Percentiles rank a stretch among this genome's conserved stretches.
phyloP scores from a whole-genome alignment of 768 basidiomycete species.

The Lepiota subincarnata region DNA sequence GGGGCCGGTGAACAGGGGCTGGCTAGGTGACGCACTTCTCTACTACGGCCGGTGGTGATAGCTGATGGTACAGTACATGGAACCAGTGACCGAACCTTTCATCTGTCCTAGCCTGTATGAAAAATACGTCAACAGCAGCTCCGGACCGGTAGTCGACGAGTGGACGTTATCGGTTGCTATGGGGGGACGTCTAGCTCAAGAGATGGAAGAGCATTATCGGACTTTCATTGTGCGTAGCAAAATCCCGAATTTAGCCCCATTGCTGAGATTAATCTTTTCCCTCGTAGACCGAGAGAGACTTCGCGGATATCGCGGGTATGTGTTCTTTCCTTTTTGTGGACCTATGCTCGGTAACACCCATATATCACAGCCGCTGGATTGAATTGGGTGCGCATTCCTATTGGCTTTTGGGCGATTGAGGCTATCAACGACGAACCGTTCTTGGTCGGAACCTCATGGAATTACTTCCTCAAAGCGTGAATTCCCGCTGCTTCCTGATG shows the following conservation, averaged over 20 bases:
- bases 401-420: slow-evolving; percentile 88
- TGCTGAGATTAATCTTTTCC: not conserved
- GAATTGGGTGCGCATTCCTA: slow-evolving; percentile 82
- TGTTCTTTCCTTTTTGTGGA: not conserved
- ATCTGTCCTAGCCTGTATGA: slow-evolving; percentile 69
- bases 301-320: slow-evolving; percentile 33
- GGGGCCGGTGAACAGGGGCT: slow-evolving; percentile 28
- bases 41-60: not conserved
- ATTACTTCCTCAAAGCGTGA: slow-evolving; percentile 48
- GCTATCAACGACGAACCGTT: slow-evolving; percentile 74
- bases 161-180: slow-evolving; percentile 71
- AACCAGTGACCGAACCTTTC: slow-evolving; percentile 69
- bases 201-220: slow-evolving; percentile 77
- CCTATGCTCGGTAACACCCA: slow-evolving; percentile 53
- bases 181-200: slow-evolving; percentile 57
- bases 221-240: slow-evolving; percentile 32
- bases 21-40: slow-evolving; percentile 34
- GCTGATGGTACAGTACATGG: slow-evolving; percentile 3
- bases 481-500: slow-evolving; percentile 13
- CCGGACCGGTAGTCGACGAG: slow-evolving; percentile 55
- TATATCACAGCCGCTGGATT: slow-evolving; percentile 59
- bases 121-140: slow-evolving; percentile 43
- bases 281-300: slow-evolving; percentile 31
- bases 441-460: slow-evolving; percentile 74
- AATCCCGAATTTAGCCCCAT: not conserved